Conservation (phyloP, 1,284 basidiomycete genomes). For the Thelephora terrestris region DNA sequence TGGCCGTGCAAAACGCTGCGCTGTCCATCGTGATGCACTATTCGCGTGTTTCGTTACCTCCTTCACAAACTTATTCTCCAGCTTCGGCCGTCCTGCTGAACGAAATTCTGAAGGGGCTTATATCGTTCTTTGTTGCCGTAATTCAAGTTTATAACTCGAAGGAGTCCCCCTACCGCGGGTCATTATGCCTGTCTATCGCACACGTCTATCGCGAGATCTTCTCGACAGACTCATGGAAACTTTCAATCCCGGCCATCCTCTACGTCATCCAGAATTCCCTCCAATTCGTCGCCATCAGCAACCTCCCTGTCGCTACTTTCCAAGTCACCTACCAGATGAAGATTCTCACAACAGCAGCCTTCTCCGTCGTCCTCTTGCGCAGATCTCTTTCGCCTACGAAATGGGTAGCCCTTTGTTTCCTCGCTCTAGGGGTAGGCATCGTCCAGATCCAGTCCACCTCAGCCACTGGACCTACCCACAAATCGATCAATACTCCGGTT, state of each 20-base stretch:
- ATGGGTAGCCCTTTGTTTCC: constrained; percentile 77
- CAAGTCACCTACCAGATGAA: constrained; percentile 97
- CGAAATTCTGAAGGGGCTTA: constrained; percentile 86
- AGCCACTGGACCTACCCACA: constrained; percentile 24
- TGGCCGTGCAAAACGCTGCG: constrained; percentile 94
- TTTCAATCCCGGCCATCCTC: constrained; percentile 91
- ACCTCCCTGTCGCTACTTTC: constrained; percentile 91
- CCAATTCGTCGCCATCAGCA: constrained; percentile 89
- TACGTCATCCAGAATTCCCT: constrained; percentile 97
- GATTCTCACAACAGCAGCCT: constrained; percentile 93
- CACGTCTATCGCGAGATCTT: constrained; percentile 50
- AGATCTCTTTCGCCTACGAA: constrained; percentile 67
- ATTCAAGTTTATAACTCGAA: constrained; percentile 25
- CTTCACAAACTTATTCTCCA: constrained; percentile 77
- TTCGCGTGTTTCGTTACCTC: constrained; percentile 77
- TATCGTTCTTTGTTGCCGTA: constrained; percentile 74
- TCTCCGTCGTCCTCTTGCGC: constrained; percentile 85
- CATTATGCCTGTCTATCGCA: constrained; percentile 33
- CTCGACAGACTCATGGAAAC: constrained; percentile 90
- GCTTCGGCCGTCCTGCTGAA: constrained; percentile 90
- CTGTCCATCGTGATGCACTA: constrained; percentile 96
- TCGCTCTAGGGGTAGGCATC: constrained; percentile 87
- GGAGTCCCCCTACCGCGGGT: constrained; percentile 18
- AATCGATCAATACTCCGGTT: constrained; percentile 21
- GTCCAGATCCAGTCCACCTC: constrained; percentile 75